Evolutionary conservation across 371 early-diverging fungal genomes (phyloP).

Genomic region (Zychaea mexicana): DNA sequence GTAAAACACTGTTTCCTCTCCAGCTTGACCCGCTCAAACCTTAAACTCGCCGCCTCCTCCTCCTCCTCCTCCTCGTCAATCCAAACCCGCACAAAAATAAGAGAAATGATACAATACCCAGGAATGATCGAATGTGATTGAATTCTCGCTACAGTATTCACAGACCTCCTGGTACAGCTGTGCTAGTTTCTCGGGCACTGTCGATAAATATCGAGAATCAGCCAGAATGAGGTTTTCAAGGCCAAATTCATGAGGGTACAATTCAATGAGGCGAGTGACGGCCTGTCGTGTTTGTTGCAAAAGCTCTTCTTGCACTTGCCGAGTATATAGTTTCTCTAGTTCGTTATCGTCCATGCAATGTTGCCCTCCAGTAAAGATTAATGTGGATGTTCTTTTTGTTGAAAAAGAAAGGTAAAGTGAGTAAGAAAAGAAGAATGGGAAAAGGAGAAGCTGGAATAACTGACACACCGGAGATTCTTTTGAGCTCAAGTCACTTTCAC

Average conservation of each 20-base stretch:
- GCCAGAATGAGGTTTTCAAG: constrained; percentile 34
- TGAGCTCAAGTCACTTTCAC: too few relatives aligned
- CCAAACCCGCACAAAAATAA: background rate
- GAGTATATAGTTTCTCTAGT: constrained; percentile 20
- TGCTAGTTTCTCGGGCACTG: constrained; percentile 31
- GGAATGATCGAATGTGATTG: constrained; percentile 43
- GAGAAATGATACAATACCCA: constrained; percentile 31
- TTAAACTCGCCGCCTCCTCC: too few relatives aligned
- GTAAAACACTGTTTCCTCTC: too few relatives aligned
- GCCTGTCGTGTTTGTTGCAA: constrained; percentile 32
- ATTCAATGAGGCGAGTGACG: constrained; percentile 36
- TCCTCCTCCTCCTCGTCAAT: too few relatives aligned
- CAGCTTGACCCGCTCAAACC: too few relatives aligned
- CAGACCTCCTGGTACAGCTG: constrained; percentile 36
- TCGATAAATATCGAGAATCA: constrained; percentile 17
- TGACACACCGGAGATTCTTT: background rate
- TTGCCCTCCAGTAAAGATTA: background rate
- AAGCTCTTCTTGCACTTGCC: constrained; percentile 37
- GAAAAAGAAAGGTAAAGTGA: background rate
- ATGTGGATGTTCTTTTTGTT: background rate
- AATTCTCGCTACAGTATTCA: constrained; percentile 33
- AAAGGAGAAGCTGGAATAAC: background rate
- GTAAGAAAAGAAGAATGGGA: background rate
- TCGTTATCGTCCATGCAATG: constrained; percentile 4
- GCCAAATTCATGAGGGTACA: constrained; percentile 39